These are phyloP conservation scores for Cordyceps cicadae DNA, from an alignment of 2,329 filamentous ascomycete genomes.

Conservation along the genomic window DNA sequence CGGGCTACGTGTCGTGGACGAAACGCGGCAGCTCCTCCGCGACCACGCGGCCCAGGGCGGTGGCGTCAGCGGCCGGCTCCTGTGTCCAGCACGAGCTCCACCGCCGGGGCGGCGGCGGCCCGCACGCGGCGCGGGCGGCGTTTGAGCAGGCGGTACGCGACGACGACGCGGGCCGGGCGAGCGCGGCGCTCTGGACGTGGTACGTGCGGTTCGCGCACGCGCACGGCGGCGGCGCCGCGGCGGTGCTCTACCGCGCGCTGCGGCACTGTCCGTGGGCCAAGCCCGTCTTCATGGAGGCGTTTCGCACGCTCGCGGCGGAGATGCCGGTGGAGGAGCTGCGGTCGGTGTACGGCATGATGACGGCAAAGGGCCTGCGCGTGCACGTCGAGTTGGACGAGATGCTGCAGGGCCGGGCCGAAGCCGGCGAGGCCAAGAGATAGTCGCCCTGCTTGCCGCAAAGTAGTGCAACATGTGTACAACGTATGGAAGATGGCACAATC, in stretches of 20 bases:
- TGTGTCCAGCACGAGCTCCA: conserved; percentile 43
- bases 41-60: conserved; percentile 36
- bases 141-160: conserved; percentile 44
- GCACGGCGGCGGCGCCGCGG: conserved; percentile 28
- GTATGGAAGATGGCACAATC: neutral
- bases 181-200: conserved; percentile 38
- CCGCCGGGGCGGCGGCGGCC: conserved; percentile 31
- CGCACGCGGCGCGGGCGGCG: conserved; percentile 40
- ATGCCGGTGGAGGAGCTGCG: conserved; percentile 42
- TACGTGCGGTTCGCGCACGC: conserved; percentile 41
- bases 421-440: neutral
- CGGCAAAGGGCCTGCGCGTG: conserved; percentile 40
- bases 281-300: conserved; percentile 43
- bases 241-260: conserved; percentile 40
- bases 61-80: conserved; percentile 35
- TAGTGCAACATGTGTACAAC: neutral
- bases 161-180: conserved; percentile 31
- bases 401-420: conserved; percentile 23
- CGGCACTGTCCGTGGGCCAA: conserved; percentile 43
- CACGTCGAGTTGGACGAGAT: conserved; percentile 46
- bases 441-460: neutral
- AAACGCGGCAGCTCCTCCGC: conserved; percentile 59
- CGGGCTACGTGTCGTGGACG: conserved; percentile 65
- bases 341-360: conserved; percentile 40
- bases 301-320: conserved; percentile 33